A percentile compares a stretch with the other conserved stretches of the same genome.
phyloP scores from a whole-genome alignment of 2,329 filamentous ascomycete genomes.

The Phaeosphaeria sp. region DNA sequence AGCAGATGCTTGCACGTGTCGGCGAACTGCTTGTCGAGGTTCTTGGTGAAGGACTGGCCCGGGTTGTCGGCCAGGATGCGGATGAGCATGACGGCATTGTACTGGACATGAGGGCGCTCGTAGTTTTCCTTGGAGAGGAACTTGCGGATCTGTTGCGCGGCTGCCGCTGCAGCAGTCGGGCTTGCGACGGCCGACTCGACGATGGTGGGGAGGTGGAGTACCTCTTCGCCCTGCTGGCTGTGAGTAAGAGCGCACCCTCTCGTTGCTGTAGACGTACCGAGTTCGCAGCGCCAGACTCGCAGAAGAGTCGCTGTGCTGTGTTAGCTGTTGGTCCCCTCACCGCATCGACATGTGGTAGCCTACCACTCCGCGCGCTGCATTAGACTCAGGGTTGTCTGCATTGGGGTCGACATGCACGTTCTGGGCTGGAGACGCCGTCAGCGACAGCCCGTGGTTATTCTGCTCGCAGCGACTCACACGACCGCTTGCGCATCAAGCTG shows the following conservation, averaged over 20 bases:
- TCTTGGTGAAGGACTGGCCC: constrained; percentile 86
- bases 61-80: constrained; percentile 94
- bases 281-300: constrained; percentile 72
- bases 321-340: constrained; percentile 9
- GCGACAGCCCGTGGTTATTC: constrained; percentile 6
- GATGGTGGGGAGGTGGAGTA: constrained; percentile 88
- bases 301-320: constrained; percentile 73
- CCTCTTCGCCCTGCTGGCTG: constrained; percentile 76
- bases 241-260: constrained; percentile 7
- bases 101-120: constrained; percentile 75
- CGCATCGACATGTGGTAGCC: constrained; percentile 39
- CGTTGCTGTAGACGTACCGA: constrained; percentile 31
- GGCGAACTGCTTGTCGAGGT: constrained; percentile 85
- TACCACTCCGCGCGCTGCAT: constrained; percentile 71
- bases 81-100: constrained; percentile 95
- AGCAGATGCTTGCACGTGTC: constrained; percentile 77
- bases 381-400: constrained; percentile 71
- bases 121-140: constrained; percentile 77
- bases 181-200: constrained; percentile 96
- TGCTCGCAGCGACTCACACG: constrained; percentile 24
- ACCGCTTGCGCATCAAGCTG: constrained; percentile 44
- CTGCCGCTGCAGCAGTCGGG: constrained; percentile 81
- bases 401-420: constrained; percentile 35
- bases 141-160: constrained; percentile 80
- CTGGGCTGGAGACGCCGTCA: constrained; percentile 31